Conservation (phyloP, 176 grass and related monocot species). For the Avena atlantica region DNA sequence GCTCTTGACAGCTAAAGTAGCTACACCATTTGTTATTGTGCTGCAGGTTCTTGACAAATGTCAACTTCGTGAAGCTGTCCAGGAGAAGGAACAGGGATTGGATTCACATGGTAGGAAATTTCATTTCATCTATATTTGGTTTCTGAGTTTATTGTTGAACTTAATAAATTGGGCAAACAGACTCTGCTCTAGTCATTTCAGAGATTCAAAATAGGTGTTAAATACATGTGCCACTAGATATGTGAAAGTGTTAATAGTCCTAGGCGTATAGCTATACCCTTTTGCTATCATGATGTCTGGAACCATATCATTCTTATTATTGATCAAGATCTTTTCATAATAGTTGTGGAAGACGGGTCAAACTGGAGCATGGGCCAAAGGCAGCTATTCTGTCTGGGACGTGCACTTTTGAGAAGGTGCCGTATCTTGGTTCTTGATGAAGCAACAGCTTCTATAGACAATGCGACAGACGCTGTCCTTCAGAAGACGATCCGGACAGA, state of each 20-base stretch:
- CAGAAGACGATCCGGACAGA: slow-evolving; percentile 85
- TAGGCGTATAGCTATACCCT: not conserved
- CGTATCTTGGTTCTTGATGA: slow-evolving; percentile 87
- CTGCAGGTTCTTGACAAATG: slow-evolving; percentile 85
- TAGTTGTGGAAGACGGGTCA: slow-evolving; percentile 84
- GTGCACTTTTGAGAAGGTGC: slow-evolving; percentile 74
- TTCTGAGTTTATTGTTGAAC: not conserved
- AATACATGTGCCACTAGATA: not conserved
- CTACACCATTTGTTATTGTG: not conserved
- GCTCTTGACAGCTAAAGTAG: too few relatives aligned
- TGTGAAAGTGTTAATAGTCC: not conserved
- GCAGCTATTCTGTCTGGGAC: slow-evolving; percentile 89
- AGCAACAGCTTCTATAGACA: slow-evolving; percentile 91
- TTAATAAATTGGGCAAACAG: not conserved
- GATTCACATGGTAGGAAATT: slow-evolving; percentile 71
- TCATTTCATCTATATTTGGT: not conserved
- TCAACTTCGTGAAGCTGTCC: slow-evolving; percentile 82
- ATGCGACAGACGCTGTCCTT: slow-evolving; percentile 89
- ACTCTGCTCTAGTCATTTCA: not conserved
- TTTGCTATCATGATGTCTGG: not conserved
- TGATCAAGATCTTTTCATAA: slow-evolving; percentile 63
- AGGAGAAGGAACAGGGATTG: slow-evolving; percentile 75
- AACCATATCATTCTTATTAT: not conserved
- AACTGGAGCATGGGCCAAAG: slow-evolving; percentile 99
- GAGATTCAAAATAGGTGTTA: not conserved